Evolutionary conservation across 2,329 filamentous ascomycete species (phyloP).

Genomic region (Cordyceps cateniannulata): DNA sequence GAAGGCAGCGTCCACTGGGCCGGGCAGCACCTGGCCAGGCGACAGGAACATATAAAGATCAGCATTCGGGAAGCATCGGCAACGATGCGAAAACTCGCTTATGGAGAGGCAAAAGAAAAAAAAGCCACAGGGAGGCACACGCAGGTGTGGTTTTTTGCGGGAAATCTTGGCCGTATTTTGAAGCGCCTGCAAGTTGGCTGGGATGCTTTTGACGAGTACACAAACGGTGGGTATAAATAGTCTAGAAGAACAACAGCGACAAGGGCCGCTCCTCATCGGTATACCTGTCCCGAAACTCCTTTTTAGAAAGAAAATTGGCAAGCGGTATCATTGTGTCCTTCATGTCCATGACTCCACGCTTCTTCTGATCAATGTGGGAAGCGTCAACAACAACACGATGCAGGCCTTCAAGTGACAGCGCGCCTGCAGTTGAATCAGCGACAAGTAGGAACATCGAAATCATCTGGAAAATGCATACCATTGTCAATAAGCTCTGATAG

Average conservation of each 20-base stretch:
- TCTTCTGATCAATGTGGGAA: constrained; percentile 91
- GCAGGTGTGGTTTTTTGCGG: background rate
- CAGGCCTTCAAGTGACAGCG: constrained; percentile 63
- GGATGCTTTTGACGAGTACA: background rate
- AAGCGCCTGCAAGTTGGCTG: background rate
- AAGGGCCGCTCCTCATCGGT: constrained; percentile 50
- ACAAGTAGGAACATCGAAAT: background rate
- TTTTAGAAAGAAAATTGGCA: constrained; percentile 63
- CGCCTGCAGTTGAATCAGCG: constrained; percentile 35
- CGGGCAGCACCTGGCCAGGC: background rate
- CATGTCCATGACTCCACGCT: constrained; percentile 90
- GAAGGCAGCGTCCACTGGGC: constrained; percentile 1
- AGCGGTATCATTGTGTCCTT: constrained; percentile 82
- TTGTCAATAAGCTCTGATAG: constrained; percentile 77
- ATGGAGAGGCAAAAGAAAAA: background rate
- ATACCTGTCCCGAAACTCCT: constrained; percentile 67
- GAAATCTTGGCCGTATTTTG: background rate
- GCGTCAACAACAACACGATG: constrained; percentile 82
- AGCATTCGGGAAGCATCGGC: background rate
- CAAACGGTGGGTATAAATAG: constrained; percentile 18
- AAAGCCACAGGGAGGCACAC: background rate
- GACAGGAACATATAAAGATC: background rate
- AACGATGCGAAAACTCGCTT: background rate
- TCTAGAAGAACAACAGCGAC: constrained; percentile 59
- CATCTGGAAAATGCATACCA: constrained; percentile 42